phyloP scores from a whole-genome alignment of 805 yeast genomes.

The Brettanomyces naardenensis region DNA sequence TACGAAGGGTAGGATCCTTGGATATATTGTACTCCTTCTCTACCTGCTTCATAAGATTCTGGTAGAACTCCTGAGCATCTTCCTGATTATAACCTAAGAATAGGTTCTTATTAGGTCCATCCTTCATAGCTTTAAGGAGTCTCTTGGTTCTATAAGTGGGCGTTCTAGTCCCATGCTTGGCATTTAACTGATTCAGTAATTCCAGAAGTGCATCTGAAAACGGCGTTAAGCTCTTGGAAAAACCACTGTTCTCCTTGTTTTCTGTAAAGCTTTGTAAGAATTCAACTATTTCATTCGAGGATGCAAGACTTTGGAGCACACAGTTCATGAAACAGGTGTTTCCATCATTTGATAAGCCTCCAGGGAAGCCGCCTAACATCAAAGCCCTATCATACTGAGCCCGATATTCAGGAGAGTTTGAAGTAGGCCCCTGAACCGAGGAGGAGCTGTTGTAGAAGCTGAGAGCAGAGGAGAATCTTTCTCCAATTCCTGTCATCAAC shows the following conservation, averaged over 20 bases:
- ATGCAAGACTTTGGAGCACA: conserved; percentile 76
- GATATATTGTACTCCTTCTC: conserved; percentile 43
- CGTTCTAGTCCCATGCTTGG: conserved; percentile 42
- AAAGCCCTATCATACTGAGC: conserved; percentile 29
- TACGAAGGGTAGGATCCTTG: conserved; percentile 16
- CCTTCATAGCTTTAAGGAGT: conserved; percentile 60
- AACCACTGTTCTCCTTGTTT: conserved; percentile 10
- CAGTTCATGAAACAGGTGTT: conserved; percentile 94
- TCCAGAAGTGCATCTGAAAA: conserved; percentile 49
- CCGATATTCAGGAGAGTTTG: conserved; percentile 6
- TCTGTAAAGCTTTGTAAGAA: conserved; percentile 43
- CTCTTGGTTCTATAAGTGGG: conserved; percentile 57
- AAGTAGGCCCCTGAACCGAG: conserved; percentile 11
- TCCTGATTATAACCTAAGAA: conserved; percentile 86
- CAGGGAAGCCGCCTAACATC: conserved; percentile 63
- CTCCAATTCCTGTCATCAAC: conserved; percentile 9
- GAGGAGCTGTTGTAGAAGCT: conserved; percentile 11
- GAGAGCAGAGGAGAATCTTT: conserved; percentile 6
- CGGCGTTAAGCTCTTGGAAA: conserved; percentile 6
- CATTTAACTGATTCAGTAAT: conserved; percentile 48
- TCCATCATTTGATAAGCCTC: conserved; percentile 85
- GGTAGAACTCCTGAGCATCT: conserved; percentile 96
- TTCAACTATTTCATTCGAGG: conserved; percentile 50
- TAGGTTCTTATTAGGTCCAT: conserved; percentile 70
- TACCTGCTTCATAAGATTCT: conserved; percentile 57